phyloP scores from a whole-genome alignment of 1,139 yeast species.

The Sugiyamaella xylanicola region DNA sequence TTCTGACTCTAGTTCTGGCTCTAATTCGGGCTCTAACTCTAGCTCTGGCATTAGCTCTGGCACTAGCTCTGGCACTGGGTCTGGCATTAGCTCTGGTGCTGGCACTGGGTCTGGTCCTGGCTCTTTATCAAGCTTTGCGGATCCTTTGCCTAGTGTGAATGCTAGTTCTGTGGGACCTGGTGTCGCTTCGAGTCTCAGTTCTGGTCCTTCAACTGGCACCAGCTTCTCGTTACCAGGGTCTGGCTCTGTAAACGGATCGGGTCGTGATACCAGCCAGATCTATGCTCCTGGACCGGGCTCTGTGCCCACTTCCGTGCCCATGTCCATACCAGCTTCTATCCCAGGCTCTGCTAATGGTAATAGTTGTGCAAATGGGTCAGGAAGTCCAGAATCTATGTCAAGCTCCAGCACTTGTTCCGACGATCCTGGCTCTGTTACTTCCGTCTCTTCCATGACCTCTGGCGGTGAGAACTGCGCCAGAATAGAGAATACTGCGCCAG shows the following conservation, averaged over 20 bases:
- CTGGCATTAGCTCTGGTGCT: not conserved
- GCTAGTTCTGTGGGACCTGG: too few relatives aligned
- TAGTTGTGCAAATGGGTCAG: not conserved
- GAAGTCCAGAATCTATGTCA: constrained; percentile 7
- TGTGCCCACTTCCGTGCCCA: not conserved
- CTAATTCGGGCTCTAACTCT: not conserved
- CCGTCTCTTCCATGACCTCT: constrained; percentile 2
- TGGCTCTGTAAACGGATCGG: not conserved
- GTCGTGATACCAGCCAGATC: not conserved
- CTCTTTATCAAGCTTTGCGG: too few relatives aligned
- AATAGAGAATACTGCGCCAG: too few relatives aligned
- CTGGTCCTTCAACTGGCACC: too few relatives aligned
- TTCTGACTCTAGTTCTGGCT: not conserved
- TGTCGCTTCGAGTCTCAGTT: too few relatives aligned
- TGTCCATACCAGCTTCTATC: too few relatives aligned
- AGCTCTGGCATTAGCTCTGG: not conserved
- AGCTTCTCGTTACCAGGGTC: too few relatives aligned
- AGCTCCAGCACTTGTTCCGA: not conserved
- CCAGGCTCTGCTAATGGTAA: too few relatives aligned
- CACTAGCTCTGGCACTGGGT: not conserved
- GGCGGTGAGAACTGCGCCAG: not conserved
- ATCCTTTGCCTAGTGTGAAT: too few relatives aligned
- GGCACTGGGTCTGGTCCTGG: not conserved
- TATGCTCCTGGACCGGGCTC: not conserved
- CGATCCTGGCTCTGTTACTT: constrained; percentile 8